Percentiles rank a stretch among this genome's conserved stretches.
Evolutionary conservation across 371 early-diverging fungal species (phyloP).

Genomic region (Mucor indicus): DNA sequence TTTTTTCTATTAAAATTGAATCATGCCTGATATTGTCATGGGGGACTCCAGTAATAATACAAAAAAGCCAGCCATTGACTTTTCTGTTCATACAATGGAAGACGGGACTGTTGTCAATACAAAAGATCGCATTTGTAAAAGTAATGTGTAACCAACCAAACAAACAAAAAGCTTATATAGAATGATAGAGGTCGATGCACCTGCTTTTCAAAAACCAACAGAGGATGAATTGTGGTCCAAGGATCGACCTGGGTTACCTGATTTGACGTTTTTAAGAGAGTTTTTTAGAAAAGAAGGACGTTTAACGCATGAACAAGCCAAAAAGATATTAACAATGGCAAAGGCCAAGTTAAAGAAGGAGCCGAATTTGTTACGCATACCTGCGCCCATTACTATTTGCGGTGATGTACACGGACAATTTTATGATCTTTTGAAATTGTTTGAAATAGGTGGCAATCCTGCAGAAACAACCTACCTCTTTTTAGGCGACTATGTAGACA

Average conservation of each 20-base stretch:
- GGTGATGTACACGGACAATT: conserved; percentile 99
- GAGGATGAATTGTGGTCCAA: conserved; percentile 58
- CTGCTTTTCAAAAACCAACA: conserved; percentile 48
- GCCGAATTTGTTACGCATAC: conserved; percentile 78
- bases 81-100: conserved; percentile 67
- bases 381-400: conserved; percentile 91
- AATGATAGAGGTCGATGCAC: conserved; percentile 23
- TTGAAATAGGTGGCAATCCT: conserved; percentile 95
- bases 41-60: too few relatives aligned
- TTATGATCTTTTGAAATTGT: conserved; percentile 95
- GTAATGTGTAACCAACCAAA: conserved; percentile 25
- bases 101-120: conserved; percentile 72
- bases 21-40: too few relatives aligned
- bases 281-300: conserved; percentile 92
- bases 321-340: conserved; percentile 74
- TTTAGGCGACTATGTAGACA: conserved; percentile 97
- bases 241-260: conserved; percentile 71
- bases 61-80: conserved; percentile 47
- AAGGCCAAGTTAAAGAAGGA: conserved; percentile 76
- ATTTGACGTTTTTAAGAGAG: conserved; percentile 77
- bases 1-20: too few relatives aligned
- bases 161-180: neutral
- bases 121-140: conserved; percentile 67
- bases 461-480: conserved; percentile 83
- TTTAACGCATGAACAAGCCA: conserved; percentile 88